phyloP scores from a whole-genome alignment of 495 filamentous ascomycete genomes.

The Neurospora tetraspora region DNA sequence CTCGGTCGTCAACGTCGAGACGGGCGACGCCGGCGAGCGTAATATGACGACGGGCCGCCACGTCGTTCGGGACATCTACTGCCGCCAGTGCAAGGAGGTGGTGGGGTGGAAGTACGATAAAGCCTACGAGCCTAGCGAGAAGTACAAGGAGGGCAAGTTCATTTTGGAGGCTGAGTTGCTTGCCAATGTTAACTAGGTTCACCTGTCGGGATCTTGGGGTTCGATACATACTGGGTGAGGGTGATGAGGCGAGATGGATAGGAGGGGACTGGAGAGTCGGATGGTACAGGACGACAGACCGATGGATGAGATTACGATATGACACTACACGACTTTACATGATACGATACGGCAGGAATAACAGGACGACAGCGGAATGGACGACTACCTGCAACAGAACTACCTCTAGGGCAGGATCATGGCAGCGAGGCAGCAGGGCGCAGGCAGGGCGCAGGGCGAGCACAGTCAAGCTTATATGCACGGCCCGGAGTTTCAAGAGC shows the following conservation, averaged over 20 bases:
- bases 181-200: conserved; percentile 53
- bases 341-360: not conserved
- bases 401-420: not conserved
- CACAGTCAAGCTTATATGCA: not conserved
- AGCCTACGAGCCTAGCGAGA: conserved; percentile 81
- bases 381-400: not conserved
- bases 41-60: conserved; percentile 98
- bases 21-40: conserved; percentile 74
- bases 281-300: not conserved
- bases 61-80: conserved; percentile 84
- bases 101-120: conserved; percentile 99
- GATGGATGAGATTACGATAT: not conserved
- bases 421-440: not conserved
- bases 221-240: not conserved
- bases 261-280: not conserved
- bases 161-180: conserved; percentile 92
- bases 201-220: too few relatives aligned
- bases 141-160: conserved; percentile 98
- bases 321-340: not conserved
- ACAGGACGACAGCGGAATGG: not conserved
- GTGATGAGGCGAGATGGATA: not conserved
- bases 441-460: not conserved
- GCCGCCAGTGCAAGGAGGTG: conserved; percentile 77
- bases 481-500: not conserved
- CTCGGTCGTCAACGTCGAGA: conserved; percentile 78